Evolutionary conservation across 352 stramenopile genomes (phyloP).

Genomic region (Thalassiosira exigua): DNA sequence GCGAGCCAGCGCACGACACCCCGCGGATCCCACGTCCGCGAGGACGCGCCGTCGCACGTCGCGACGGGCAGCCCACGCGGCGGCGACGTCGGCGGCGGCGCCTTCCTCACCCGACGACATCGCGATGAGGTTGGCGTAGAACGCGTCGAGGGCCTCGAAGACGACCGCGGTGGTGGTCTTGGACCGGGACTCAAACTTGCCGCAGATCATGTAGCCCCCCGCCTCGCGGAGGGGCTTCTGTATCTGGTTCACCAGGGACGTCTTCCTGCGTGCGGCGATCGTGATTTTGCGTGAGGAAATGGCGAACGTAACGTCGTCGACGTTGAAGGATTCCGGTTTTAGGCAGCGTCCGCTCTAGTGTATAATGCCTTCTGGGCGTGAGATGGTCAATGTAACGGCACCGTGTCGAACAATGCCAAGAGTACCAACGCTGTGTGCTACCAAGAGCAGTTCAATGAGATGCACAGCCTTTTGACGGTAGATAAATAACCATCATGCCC

Average conservation of each 20-base stretch:
- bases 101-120: neutral
- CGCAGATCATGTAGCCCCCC: slow-evolving; percentile 19
- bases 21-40: slow-evolving; percentile 16
- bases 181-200: slow-evolving; percentile 22
- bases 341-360: no score
- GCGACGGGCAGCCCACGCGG: slow-evolving; percentile 10
- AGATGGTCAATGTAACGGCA: no score
- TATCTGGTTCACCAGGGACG: slow-evolving; percentile 31
- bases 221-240: slow-evolving; percentile 18
- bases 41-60: neutral
- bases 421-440: no score
- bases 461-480: no score
- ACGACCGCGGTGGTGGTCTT: slow-evolving; percentile 32
- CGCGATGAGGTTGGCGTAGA: slow-evolving; percentile 42
- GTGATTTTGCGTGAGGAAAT: no score
- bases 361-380: no score
- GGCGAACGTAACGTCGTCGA: no score
- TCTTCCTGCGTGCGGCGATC: no score
- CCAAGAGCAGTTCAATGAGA: no score
- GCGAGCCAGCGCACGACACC: slow-evolving; percentile 12
- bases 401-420: no score
- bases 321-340: no score
- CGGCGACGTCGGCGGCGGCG: slow-evolving; percentile 20
- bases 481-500: no score
- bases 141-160: slow-evolving; percentile 32